Base-by-base conservation (phyloP, 2,329 filamentous ascomycete genomes). In the Colletotrichum destructivum region DNA sequence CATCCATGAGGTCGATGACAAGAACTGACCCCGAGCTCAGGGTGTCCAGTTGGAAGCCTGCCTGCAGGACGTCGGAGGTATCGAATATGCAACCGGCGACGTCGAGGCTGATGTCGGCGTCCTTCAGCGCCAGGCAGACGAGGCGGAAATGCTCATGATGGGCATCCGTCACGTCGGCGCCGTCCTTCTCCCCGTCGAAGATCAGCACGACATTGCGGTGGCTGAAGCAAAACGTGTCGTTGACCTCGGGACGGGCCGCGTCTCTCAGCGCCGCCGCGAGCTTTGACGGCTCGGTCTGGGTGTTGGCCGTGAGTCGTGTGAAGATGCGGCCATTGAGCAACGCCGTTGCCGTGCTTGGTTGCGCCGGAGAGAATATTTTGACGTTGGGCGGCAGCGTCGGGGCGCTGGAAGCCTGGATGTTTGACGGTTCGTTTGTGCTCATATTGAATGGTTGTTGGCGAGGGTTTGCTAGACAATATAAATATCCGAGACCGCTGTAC, bases 141-240 rank as follows among this genome's bases (percentile, higher is more conserved):
- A 61, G 62, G 4, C 75, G 69, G n/a, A 76, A 75, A 55, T 76
- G 75, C 52, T 76, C 74, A 23, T 76, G 75, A 18, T 76, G 75
- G 18, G 52, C 23, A 15, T 76, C 75, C 15, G 70, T 61, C 11
- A 72, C 38, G 7, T 71, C 69, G 1, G 12, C 69, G 2, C 69
- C 72, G 16, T 69, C 73, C 3, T 67, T 56, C 3, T 23, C 68
- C 23, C 70, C 66, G 23, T 74, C 72, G 11, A 75, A 76, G 0
- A 76, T 73, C 56, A 76, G 40, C 2, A 76, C 69, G 2, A 73
- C 69, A 9, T 62, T 70, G 9, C 70, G 63, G 52, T 76, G 74
- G 2, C 57, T 60, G 18, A 76, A 66, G n/a, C 62, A 76, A 46
- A 75, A 76, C 2, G n/a, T 15, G 15, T 75, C 73, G 13, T 23